Evolutionary conservation across 2,329 filamentous ascomycete species (phyloP).

Genomic region (Hymenoscyphus occultus): DNA sequence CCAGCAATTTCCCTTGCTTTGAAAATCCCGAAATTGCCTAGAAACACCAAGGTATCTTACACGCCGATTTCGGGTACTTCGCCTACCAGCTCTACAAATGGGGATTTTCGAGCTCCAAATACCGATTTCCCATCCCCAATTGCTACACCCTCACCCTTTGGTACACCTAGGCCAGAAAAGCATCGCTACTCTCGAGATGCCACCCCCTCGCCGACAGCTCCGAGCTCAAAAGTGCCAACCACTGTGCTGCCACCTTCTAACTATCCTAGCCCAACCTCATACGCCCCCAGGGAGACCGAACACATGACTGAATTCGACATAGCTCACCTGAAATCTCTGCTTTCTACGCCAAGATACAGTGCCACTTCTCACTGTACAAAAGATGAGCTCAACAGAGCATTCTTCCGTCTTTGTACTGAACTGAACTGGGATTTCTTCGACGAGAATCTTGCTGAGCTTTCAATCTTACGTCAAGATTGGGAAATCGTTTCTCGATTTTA

Average conservation of each 20-base stretch:
- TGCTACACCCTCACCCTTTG: background rate
- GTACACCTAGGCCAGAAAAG: background rate
- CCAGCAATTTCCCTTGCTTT: background rate
- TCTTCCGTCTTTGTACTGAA: constrained; percentile 1
- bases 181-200: background rate
- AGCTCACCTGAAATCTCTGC: background rate
- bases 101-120: background rate
- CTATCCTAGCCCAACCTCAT: background rate
- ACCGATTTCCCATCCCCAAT: background rate
- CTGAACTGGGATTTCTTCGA: constrained; percentile 1
- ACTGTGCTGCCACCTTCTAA: background rate
- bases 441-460: background rate
- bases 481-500: background rate
- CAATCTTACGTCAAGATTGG: background rate
- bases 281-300: background rate
- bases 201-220: background rate
- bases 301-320: too few relatives aligned
- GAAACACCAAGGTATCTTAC: background rate
- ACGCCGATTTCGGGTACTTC: background rate
- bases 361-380: background rate
- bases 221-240: background rate
- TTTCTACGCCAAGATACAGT: background rate
- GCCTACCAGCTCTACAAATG: background rate
- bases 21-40: background rate
- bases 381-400: background rate